Evolutionary conservation across 345 rosid species (phyloP), one percentile per base, ranked within the genome.

Genomic region (Ailanthus altissimus): DNA sequence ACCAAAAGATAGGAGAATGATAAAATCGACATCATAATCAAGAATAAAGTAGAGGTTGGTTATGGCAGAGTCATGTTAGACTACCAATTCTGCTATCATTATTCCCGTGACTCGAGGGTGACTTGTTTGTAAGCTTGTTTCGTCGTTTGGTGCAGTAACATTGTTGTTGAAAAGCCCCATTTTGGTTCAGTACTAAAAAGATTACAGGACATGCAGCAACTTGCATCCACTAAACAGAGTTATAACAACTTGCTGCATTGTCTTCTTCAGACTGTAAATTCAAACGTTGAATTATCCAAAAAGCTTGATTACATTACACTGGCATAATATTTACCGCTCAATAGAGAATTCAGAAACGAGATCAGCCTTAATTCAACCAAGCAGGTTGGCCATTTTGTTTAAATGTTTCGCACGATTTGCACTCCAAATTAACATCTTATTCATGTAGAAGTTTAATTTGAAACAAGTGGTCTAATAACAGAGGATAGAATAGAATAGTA

Each of bases 1-100:
- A 53, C 54, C 40, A 26, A 70, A 47, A 62, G 75, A 40, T 58
- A 51, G 15, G 10, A 18, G 53, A 15, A 2, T 1, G 49, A 57
- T 47, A 76, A 46, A 70, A 76, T 71, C 77, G 66, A 72, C 80
- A 42, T 81, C 70, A 2, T 53, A 13, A 67, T 76, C 83, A 76
- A 65, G 20, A n/a, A 13, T 43, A 47, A 70, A 47, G 60, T 23
- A 15, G 45, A 56, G 42, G 2, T 23, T 38, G 2, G 36, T 63
- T 43, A 42, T 20, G n/a, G 43, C 67, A 46, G 0, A 20, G 71
- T 77, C 70, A 78, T 42, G 28, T 3, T 18, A 42, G 26, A 59
- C 5, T 49, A 25, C 7, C 45, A 28, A 11, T 53, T 53, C 15
- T 9, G 4, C 9, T 40, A n/a, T 23, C 32, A 32, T 0, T n/a